A percentile compares a stretch with the other conserved stretches of the same genome.
Conservation (phyloP, 352 stramenopile species). For the Pythium rishiriense region DNA sequence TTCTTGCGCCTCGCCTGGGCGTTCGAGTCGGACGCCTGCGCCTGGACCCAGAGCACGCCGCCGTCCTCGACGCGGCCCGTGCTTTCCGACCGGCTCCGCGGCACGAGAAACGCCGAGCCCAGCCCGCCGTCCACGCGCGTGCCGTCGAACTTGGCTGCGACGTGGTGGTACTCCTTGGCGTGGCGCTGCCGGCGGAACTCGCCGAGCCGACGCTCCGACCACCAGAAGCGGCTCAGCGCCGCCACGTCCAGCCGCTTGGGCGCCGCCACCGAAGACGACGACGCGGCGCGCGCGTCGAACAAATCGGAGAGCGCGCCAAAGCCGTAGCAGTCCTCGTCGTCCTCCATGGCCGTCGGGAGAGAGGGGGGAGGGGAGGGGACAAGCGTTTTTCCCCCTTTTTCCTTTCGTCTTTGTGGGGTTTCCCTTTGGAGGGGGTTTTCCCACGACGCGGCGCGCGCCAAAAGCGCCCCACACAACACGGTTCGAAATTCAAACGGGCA, state of each 20-base stretch:
- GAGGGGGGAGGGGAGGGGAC: no score
- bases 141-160: slow-evolving; percentile 55
- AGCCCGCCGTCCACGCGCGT: slow-evolving; percentile 49
- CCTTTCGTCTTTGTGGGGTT: no score
- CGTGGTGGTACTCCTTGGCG: slow-evolving; percentile 46
- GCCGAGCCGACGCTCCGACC: slow-evolving; percentile 41
- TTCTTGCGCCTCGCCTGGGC: slow-evolving; percentile 49
- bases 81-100: slow-evolving; percentile 4
- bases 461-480: background rate
- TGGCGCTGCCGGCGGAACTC: slow-evolving; percentile 40
- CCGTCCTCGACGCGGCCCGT: slow-evolving; percentile 18
- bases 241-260: slow-evolving; percentile 37
- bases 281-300: slow-evolving; percentile 33
- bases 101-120: slow-evolving; percentile 34
- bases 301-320: slow-evolving; percentile 68
- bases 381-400: no score
- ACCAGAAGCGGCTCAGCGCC: slow-evolving; percentile 48
- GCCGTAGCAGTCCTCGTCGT: slow-evolving; percentile 69
- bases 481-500: slow-evolving; percentile 33
- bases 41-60: slow-evolving; percentile 60
- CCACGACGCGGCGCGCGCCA: slow-evolving; percentile 8
- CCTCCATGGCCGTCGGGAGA: slow-evolving; percentile 39
- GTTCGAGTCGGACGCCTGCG: slow-evolving; percentile 49
- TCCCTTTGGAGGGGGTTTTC: background rate
- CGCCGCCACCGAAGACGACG: background rate